Evolutionary conservation across 75 land plant genomes (phyloP).

Genomic region (Selaginella tamariscina): DNA sequence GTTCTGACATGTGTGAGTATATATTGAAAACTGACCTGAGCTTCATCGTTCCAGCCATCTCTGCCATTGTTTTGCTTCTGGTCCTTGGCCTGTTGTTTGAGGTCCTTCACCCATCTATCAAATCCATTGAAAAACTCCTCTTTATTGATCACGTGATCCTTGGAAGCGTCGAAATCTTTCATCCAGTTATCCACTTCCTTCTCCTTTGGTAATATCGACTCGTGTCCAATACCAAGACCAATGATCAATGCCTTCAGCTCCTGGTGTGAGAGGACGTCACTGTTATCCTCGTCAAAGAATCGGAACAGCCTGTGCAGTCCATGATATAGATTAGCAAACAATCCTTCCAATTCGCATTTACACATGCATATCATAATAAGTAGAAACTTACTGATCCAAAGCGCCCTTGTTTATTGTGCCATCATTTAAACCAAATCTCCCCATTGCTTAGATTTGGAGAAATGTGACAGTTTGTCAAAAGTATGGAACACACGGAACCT

Average conservation of each 20-base stretch:
- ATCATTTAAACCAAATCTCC: not conserved
- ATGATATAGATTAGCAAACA: too few relatives aligned
- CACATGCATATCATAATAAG: too few relatives aligned
- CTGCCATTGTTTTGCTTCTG: not conserved
- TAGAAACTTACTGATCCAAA: not conserved
- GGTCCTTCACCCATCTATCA: not conserved
- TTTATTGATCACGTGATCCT: not conserved
- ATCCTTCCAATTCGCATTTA: too few relatives aligned
- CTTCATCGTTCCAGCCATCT: not conserved
- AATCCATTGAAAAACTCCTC: not conserved
- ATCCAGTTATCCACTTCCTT: not conserved
- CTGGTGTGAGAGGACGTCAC: not conserved
- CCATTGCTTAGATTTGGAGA: constrained; percentile 2
- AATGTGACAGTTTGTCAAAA: not conserved
- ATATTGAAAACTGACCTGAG: not conserved
- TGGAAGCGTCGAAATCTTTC: not conserved
- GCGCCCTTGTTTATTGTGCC: not conserved
- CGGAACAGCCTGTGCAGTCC: not conserved
- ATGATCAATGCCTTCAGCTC: not conserved
- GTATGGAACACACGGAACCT: not conserved
- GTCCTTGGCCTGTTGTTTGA: not conserved
- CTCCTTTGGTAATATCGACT: not conserved
- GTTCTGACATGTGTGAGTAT: not conserved
- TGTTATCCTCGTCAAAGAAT: constrained; percentile 1
- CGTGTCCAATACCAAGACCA: not conserved